Evolutionary conservation across 257 asterid species (phyloP).

Genomic region (Solanum neorickii): DNA sequence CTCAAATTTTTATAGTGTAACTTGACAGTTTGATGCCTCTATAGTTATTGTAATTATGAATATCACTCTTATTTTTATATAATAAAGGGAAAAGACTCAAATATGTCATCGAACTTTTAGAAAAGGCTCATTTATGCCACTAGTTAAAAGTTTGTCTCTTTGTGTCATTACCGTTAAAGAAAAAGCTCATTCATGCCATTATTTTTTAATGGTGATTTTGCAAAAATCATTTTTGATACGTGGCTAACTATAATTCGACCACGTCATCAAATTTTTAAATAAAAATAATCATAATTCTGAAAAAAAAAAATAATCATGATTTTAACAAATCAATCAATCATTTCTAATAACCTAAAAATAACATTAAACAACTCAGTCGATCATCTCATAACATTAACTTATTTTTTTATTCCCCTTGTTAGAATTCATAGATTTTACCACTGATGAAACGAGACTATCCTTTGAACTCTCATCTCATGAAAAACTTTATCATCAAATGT

Average conservation of each 20-base stretch:
- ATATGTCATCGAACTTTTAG: too few species aligned
- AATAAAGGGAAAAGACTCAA: not conserved
- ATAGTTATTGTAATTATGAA: not conserved
- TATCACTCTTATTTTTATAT: not conserved
- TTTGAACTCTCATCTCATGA: not conserved
- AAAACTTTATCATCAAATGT: not conserved
- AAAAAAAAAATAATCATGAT: too few species aligned
- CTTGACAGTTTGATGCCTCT: not conserved
- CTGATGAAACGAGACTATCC: not conserved
- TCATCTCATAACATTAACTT: not conserved
- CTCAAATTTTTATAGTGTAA: not conserved
- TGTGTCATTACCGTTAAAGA: too few species aligned
- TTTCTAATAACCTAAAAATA: not conserved
- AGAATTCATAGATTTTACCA: not conserved
- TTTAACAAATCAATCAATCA: not conserved
- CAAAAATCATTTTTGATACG: too few species aligned
- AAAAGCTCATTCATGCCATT: too few species aligned
- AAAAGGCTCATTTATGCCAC: too few species aligned
- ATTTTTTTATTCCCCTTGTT: not conserved
- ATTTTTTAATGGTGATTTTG: too few species aligned
- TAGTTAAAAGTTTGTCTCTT: too few species aligned
- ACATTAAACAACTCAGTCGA: not conserved
- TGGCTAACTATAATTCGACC: too few species aligned
- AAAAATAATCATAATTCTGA: too few species aligned
- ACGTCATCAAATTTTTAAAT: too few species aligned